Conservation (phyloP, 2,329 filamentous ascomycete genomes). For the Metarhizium guizhouense region DNA sequence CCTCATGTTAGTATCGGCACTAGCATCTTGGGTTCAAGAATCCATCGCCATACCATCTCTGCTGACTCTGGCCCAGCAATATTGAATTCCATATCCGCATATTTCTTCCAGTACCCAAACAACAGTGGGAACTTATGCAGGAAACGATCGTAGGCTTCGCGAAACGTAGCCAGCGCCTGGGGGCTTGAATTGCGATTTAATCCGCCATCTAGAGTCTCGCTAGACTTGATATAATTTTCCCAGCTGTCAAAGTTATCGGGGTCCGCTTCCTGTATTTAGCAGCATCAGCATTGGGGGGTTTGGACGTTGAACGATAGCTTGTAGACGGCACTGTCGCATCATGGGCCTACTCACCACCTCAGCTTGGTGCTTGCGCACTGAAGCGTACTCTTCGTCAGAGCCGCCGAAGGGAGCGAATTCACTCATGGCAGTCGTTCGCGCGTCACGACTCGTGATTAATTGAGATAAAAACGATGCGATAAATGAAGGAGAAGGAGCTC, state of each 20-base stretch:
- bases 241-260: slow-evolving; percentile 89
- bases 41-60: slow-evolving; percentile 65
- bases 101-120: slow-evolving; percentile 99
- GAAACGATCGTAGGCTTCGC: slow-evolving; percentile 85
- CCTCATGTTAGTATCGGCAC: neutral
- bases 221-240: slow-evolving; percentile 82
- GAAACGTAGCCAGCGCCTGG: slow-evolving; percentile 78
- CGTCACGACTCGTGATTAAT: neutral
- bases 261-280: slow-evolving; percentile 46
- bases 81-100: slow-evolving; percentile 94
- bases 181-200: slow-evolving; percentile 95
- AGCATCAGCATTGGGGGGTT: neutral
- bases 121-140: slow-evolving; percentile 90
- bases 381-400: slow-evolving; percentile 71
- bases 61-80: slow-evolving; percentile 95
- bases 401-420: slow-evolving; percentile 63
- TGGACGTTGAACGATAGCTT: neutral
- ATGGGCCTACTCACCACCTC: slow-evolving; percentile 54
- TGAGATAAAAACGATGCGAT: neutral
- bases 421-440: slow-evolving; percentile 43
- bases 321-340: neutral
- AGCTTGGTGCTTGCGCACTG: slow-evolving; percentile 68
- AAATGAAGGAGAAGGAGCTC: neutral
- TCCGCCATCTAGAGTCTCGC: slow-evolving; percentile 80
- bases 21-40: neutral